Evolutionary conservation across 75 land plant species (phyloP).

Genomic region (Adiantum capillusveneris): DNA sequence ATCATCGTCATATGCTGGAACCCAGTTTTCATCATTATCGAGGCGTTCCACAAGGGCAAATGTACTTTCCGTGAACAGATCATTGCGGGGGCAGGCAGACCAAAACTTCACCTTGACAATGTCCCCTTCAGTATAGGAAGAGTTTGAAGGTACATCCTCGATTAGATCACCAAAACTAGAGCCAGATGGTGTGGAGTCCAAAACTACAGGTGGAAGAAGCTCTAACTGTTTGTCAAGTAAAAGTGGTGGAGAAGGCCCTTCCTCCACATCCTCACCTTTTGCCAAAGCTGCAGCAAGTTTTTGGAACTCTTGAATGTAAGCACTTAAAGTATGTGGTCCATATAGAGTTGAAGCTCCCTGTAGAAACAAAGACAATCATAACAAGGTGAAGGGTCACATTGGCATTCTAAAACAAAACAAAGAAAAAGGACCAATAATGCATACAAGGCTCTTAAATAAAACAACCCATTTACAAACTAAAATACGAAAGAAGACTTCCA

Average conservation of each 20-base stretch:
- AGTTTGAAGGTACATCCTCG: conserved; percentile 56
- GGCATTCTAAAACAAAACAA: too few species aligned
- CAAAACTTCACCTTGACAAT: conserved; percentile 54
- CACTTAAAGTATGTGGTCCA: conserved; percentile 85
- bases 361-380: background rate
- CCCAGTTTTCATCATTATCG: conserved; percentile 33
- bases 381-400: too few species aligned
- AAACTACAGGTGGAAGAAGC: conserved; percentile 64
- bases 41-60: conserved; percentile 65
- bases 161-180: conserved; percentile 64
- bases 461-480: too few species aligned
- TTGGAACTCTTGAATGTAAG: conserved; percentile 85
- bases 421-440: too few species aligned
- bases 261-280: conserved; percentile 17
- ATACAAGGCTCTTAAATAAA: too few species aligned
- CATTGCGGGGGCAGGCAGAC: conserved; percentile 85
- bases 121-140: conserved; percentile 50
- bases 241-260: conserved; percentile 64
- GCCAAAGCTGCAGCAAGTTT: conserved; percentile 65
- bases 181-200: conserved; percentile 60
- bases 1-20: conserved; percentile 69
- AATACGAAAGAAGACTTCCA: too few species aligned
- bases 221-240: conserved; percentile 63
- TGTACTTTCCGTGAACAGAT: conserved; percentile 79
- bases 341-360: conserved; percentile 93